phyloP scores from a whole-genome alignment of 2,329 filamentous ascomycete species.

The Domatiomyces catenatus region DNA sequence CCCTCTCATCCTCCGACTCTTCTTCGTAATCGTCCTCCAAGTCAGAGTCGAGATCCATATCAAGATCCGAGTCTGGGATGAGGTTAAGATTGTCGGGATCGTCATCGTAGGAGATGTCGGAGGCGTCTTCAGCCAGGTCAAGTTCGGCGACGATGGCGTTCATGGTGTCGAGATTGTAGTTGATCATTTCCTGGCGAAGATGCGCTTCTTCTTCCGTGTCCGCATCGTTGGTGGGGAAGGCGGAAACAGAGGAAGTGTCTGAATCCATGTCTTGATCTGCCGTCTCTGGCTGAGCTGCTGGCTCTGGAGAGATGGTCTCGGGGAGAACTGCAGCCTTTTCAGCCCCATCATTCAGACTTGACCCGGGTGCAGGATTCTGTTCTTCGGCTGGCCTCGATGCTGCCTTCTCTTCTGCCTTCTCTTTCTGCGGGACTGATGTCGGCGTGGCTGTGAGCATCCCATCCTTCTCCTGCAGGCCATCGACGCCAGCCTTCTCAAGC shows the following conservation, averaged over 20 bases:
- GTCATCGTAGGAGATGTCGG: conserved; percentile 34
- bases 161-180: conserved; percentile 77
- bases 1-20: conserved; percentile 60
- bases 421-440: conserved; percentile 2
- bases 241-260: neutral
- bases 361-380: neutral
- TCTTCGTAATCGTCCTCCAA: conserved; percentile 38
- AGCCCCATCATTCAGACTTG: neutral
- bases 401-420: too few relatives aligned
- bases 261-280: neutral
- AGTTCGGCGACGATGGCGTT: conserved; percentile 86
- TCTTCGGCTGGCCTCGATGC: neutral
- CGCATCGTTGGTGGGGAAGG: conserved; percentile 23
- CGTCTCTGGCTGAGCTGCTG: neutral
- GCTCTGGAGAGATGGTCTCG: neutral
- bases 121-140: conserved; percentile 54
- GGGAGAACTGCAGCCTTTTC: neutral
- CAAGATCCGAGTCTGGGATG: conserved; percentile 4
- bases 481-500: conserved; percentile 60
- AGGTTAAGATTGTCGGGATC: conserved; percentile 31
- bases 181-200: conserved; percentile 73
- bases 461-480: conserved; percentile 27
- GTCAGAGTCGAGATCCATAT: conserved; percentile 12
- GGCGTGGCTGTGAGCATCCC: conserved; percentile 5
- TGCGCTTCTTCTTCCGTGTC: conserved; percentile 69